phyloP scores from a whole-genome alignment of 1,139 yeast species.

The Hyphopichia burtonii region DNA sequence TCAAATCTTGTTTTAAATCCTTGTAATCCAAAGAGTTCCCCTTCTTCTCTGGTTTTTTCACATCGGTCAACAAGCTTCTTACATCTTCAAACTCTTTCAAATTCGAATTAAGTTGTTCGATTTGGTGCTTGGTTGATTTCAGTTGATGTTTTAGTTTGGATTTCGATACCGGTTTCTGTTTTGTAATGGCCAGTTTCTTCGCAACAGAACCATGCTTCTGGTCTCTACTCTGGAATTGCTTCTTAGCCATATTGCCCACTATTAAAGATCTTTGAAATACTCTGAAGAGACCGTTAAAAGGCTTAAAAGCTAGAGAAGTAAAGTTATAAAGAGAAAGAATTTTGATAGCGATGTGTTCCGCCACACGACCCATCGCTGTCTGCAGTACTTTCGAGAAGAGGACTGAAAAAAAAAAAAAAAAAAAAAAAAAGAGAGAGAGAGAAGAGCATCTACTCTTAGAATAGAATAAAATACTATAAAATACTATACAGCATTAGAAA shows the following conservation, averaged over 20 bases:
- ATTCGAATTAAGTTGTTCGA: slow-evolving; percentile 44
- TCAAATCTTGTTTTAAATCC: slow-evolving; percentile 41
- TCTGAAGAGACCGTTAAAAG: too few relatives aligned
- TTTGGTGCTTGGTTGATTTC: slow-evolving; percentile 37
- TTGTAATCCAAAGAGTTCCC: slow-evolving; percentile 22
- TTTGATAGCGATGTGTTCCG: neutral
- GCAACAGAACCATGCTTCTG: too few relatives aligned
- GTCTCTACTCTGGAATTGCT: neutral
- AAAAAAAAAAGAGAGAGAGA: neutral
- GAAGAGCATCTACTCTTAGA: neutral
- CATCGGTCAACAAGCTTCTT: slow-evolving; percentile 16
- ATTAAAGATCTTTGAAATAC: too few relatives aligned
- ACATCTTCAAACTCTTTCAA: slow-evolving; percentile 38
- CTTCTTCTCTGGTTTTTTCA: slow-evolving; percentile 9
- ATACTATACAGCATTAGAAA: slow-evolving; percentile 19
- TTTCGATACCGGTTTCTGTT: slow-evolving; percentile 15
- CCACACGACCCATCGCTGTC: neutral
- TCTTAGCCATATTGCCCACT: slow-evolving; percentile 2
- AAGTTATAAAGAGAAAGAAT: neutral
- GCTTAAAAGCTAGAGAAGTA: too few relatives aligned
- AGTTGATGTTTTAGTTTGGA: slow-evolving; percentile 20
- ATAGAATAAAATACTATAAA: neutral
- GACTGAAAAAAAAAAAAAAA: neutral
- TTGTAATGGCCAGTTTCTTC: slow-evolving; percentile 2
- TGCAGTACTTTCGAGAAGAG: neutral